These are phyloP conservation scores for Globisporangium viniferum DNA, from an alignment of 352 stramenopile species.

Conservation along the genomic window DNA sequence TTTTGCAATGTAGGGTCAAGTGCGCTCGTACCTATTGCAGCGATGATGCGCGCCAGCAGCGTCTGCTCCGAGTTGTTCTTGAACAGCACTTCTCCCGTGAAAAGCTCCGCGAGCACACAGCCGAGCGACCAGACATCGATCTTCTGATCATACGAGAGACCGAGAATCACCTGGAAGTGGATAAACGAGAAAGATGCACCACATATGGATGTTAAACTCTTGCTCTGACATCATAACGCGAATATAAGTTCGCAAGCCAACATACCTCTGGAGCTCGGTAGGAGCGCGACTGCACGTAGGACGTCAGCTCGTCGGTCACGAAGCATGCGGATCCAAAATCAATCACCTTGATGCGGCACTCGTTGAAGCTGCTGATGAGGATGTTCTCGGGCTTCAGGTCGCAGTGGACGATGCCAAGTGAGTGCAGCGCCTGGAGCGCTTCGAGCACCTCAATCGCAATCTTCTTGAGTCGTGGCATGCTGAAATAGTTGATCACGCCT, in stretches of 20 bases:
- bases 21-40: slow-evolving; percentile 48
- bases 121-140: slow-evolving; percentile 91
- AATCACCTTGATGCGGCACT: slow-evolving; percentile 95
- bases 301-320: slow-evolving; percentile 92
- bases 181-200: background rate
- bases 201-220: background rate
- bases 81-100: slow-evolving; percentile 87
- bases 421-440: slow-evolving; percentile 82
- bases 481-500: slow-evolving; percentile 94
- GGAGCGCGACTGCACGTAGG: slow-evolving; percentile 97
- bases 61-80: slow-evolving; percentile 86
- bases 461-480: slow-evolving; percentile 87
- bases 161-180: slow-evolving; percentile 88
- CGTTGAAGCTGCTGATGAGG: slow-evolving; percentile 80
- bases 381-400: slow-evolving; percentile 99
- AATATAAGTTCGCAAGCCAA: slow-evolving; percentile 27
- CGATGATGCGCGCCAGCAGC: slow-evolving; percentile 91
- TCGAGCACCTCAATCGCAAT: slow-evolving; percentile 96
- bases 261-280: slow-evolving; percentile 95
- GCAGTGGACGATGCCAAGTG: slow-evolving; percentile 95
- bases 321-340: slow-evolving; percentile 98
- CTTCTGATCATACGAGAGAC: slow-evolving; percentile 85
- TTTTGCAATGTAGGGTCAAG: background rate
- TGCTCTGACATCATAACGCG: background rate
- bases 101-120: slow-evolving; percentile 87